Percentiles rank a stretch among this genome's conserved stretches.
These are phyloP conservation scores for Keqinozyma sinolaborantium DNA, from an alignment of 1,139 yeast genomes.

Conservation along the genomic window DNA sequence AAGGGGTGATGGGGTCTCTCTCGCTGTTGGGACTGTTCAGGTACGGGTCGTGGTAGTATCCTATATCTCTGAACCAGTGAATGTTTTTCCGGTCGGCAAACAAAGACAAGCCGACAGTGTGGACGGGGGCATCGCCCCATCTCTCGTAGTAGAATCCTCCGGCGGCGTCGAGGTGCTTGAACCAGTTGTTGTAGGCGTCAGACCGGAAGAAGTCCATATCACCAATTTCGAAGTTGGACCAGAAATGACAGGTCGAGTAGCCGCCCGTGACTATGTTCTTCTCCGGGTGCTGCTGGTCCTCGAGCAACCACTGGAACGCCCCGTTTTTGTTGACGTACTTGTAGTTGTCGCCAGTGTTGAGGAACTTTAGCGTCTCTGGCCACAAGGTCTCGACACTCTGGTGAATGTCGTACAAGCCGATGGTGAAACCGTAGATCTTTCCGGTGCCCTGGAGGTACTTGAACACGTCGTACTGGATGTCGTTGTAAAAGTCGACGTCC, in stretches of 20 bases:
- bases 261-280: conserved; percentile 54
- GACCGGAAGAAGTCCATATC: conserved; percentile 75
- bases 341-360: conserved; percentile 55
- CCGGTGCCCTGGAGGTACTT: conserved; percentile 64
- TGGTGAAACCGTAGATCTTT: conserved; percentile 68
- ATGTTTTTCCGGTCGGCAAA: conserved; percentile 67
- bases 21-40: conserved; percentile 59
- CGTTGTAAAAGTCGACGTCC: conserved; percentile 62
- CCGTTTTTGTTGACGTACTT: conserved; percentile 56
- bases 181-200: conserved; percentile 64
- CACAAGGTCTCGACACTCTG: conserved; percentile 60
- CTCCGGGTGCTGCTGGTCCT: conserved; percentile 57
- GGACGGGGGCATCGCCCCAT: conserved; percentile 95
- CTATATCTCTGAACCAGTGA: conserved; percentile 90
- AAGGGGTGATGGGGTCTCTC: conserved; percentile 23
- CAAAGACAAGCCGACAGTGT: conserved; percentile 67
- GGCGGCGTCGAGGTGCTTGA: conserved; percentile 56
- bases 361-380: conserved; percentile 63
- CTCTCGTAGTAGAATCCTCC: conserved; percentile 86
- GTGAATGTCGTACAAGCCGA: conserved; percentile 66
- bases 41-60: conserved; percentile 75
- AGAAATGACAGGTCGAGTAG: conserved; percentile 82
- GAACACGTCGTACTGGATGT: conserved; percentile 72
- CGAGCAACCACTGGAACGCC: conserved; percentile 71
- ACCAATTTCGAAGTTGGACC: conserved; percentile 85